Percentiles rank a stretch among this genome's conserved stretches.
These are phyloP conservation scores for Spathaspora hagerdaliae DNA, from an alignment of 805 yeast species.

Conservation along the genomic window DNA sequence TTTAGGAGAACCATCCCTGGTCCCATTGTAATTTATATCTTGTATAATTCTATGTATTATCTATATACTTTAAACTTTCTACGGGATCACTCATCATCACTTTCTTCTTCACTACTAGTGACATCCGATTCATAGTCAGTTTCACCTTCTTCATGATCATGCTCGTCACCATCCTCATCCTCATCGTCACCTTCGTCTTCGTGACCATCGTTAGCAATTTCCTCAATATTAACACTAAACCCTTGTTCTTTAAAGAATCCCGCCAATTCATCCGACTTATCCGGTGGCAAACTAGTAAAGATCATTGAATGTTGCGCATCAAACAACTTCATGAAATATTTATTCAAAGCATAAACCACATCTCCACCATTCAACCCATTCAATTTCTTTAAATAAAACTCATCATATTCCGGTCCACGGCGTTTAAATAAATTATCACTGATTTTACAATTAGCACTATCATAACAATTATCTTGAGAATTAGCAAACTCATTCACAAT, in stretches of 20 bases:
- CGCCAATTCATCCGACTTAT: constrained; percentile 46
- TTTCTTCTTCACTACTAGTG: neutral
- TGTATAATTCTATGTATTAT: neutral
- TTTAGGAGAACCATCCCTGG: no score
- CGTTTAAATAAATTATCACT: constrained; percentile 61
- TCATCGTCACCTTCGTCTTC: constrained; percentile 24
- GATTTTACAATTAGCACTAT: constrained; percentile 65
- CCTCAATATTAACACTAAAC: constrained; percentile 57
- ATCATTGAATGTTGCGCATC: constrained; percentile 50
- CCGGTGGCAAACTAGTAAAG: constrained; percentile 72
- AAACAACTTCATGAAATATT: constrained; percentile 66
- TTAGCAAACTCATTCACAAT: constrained; percentile 71
- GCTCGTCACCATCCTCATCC: constrained; percentile 26
- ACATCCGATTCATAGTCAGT: constrained; percentile 9
- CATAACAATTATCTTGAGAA: constrained; percentile 56
- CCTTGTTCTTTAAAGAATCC: constrained; percentile 50
- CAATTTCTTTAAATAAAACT: constrained; percentile 49
- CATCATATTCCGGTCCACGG: constrained; percentile 66
- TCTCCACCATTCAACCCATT: constrained; percentile 52
- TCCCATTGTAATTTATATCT: no score
- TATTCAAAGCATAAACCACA: constrained; percentile 44
- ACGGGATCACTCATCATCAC: neutral
- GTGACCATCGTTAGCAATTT: constrained; percentile 30
- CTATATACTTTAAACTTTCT: neutral
- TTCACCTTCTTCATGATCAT: constrained; percentile 14